These are phyloP conservation scores for Clohesyomyces aquaticus DNA, from an alignment of 495 filamentous ascomycete genomes.

Conservation along the genomic window DNA sequence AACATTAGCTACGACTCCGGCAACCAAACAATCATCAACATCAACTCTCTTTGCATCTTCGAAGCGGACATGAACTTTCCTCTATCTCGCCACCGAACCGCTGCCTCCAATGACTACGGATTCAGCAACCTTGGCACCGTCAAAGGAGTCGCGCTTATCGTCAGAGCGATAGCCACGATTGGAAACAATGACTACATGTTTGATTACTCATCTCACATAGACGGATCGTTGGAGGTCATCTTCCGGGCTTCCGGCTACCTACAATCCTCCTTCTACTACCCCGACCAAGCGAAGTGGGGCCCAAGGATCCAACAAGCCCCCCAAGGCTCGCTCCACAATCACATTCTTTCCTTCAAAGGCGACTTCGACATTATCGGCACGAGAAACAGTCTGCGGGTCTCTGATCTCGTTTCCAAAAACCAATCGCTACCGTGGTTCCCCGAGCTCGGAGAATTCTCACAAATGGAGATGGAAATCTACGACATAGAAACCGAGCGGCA, in stretches of 20 bases:
- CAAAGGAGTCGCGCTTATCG: slow-evolving; percentile 24
- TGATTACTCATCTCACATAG: slow-evolving; percentile 34
- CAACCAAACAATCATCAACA: slow-evolving; percentile 20
- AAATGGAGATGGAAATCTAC: slow-evolving; percentile 21
- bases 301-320: slow-evolving; percentile 29
- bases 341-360: slow-evolving; percentile 36
- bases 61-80: slow-evolving; percentile 30
- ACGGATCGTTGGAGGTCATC: slow-evolving; percentile 29
- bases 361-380: slow-evolving; percentile 35
- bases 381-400: slow-evolving; percentile 22
- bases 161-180: slow-evolving; percentile 31
- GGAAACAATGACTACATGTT: slow-evolving; percentile 41
- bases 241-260: slow-evolving; percentile 36
- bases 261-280: slow-evolving; percentile 27
- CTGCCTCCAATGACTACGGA: slow-evolving; percentile 19
- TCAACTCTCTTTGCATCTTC: slow-evolving; percentile 33
- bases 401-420: slow-evolving; percentile 24
- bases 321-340: slow-evolving; percentile 30
- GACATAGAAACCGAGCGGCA: slow-evolving; percentile 23
- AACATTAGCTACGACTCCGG: slow-evolving; percentile 15
- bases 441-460: slow-evolving; percentile 18
- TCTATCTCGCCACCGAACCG: slow-evolving; percentile 22
- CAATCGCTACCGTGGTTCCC: slow-evolving; percentile 30
- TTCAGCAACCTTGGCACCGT: slow-evolving; percentile 30
- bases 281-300: slow-evolving; percentile 29